Conservation (phyloP, 164 flowering plant species). For the Vitis rupestris region DNA sequence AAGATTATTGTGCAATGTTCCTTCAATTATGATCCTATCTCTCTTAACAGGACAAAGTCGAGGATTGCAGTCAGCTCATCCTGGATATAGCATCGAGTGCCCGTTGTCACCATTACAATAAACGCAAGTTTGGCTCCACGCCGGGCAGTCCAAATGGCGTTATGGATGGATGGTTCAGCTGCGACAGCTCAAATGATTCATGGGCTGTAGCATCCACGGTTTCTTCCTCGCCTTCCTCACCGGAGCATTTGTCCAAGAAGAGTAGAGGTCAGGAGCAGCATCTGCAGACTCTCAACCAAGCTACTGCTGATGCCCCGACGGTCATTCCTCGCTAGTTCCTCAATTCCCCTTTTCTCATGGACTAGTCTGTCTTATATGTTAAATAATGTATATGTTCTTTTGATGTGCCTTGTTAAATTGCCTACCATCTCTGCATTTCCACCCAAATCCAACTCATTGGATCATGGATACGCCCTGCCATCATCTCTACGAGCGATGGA, state of each 20-base stretch:
- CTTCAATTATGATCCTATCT: not conserved
- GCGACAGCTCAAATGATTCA: conserved; percentile 65
- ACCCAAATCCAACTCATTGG: not conserved
- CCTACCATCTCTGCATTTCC: conserved; percentile 53
- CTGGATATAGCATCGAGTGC: conserved; percentile 20
- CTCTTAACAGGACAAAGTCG: conserved; percentile 42
- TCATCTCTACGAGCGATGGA: not conserved
- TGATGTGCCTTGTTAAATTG: conserved; percentile 37
- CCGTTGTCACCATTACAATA: conserved; percentile 23
- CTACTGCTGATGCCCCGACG: conserved; percentile 13
- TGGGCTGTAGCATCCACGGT: conserved; percentile 40
- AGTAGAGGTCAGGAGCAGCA: conserved; percentile 27
- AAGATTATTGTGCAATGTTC: not conserved
- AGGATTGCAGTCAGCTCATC: conserved; percentile 37
- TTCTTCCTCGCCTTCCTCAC: conserved; percentile 54
- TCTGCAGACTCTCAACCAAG: conserved; percentile 6
- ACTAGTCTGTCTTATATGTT: conserved; percentile 2
- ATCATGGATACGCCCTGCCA: not conserved
- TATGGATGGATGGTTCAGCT: conserved; percentile 66
- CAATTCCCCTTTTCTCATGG: not conserved
- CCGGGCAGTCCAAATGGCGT: conserved; percentile 73
- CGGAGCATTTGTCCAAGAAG: conserved; percentile 59
- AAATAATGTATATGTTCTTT: conserved; percentile 14
- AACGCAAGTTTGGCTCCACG: conserved; percentile 40
- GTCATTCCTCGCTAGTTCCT: conserved; percentile 19